A percentile compares a stretch with the other conserved stretches of the same genome.
phyloP scores from a whole-genome alignment of 2,329 filamentous ascomycete species.

The Aureobasidium subglaciale region DNA sequence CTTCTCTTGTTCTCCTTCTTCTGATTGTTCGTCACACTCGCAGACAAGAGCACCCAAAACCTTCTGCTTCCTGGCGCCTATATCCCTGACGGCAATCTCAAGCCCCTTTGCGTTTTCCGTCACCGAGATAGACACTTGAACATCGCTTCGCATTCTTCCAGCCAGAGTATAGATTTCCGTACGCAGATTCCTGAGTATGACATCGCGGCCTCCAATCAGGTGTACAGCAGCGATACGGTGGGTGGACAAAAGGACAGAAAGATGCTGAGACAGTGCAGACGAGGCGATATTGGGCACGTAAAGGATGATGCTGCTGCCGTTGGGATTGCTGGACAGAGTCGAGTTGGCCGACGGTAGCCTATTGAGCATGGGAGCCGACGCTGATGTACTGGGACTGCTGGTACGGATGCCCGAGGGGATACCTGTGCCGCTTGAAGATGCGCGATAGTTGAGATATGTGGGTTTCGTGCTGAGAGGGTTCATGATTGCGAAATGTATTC shows the following conservation, averaged over 20 bases:
- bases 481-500: not conserved
- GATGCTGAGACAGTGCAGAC: not conserved
- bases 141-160: slow-evolving; percentile 4
- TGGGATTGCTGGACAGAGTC: not conserved
- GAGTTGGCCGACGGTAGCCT: not conserved
- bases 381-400: not conserved
- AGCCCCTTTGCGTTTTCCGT: not conserved
- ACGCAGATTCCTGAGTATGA: slow-evolving; percentile 3
- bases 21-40: not conserved
- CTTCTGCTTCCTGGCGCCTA: not conserved
- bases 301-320: slow-evolving; percentile 9
- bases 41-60: slow-evolving; percentile 11
- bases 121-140: slow-evolving; percentile 4
- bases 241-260: not conserved
- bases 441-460: slow-evolving; percentile 15
- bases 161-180: slow-evolving; percentile 14
- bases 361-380: not conserved
- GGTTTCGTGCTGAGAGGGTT: slow-evolving; percentile 3
- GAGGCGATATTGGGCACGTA: slow-evolving; percentile 7
- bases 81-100: not conserved
- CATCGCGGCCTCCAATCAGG: slow-evolving; percentile 4
- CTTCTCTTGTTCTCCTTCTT: not conserved
- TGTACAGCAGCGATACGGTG: not conserved
- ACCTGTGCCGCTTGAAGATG: not conserved
- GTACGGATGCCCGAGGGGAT: not conserved